phyloP scores from a whole-genome alignment of 1,284 basidiomycete genomes.

The Apiotrichum montevideense region DNA sequence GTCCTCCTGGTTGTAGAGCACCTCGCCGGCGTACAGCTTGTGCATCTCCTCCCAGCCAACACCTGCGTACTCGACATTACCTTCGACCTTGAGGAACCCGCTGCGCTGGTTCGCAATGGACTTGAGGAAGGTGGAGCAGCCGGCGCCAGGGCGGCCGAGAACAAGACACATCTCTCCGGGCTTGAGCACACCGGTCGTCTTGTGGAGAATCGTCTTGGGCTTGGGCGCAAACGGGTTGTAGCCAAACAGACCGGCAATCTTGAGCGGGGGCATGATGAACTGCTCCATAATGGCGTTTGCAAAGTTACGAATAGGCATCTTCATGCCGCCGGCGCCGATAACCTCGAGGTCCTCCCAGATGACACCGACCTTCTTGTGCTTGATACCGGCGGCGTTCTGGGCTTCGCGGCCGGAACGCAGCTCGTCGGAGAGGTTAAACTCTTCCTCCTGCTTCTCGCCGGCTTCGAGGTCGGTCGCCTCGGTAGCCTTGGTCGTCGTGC shows the following conservation, averaged over 20 bases:
- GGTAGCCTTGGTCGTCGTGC: conserved; percentile 22
- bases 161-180: conserved; percentile 58
- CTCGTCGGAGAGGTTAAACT: conserved; percentile 58
- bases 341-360: conserved; percentile 53
- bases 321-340: conserved; percentile 59
- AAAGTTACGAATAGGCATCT: conserved; percentile 59
- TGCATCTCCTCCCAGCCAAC: conserved; percentile 52
- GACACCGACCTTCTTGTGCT: conserved; percentile 72
- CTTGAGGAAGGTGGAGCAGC: conserved; percentile 50
- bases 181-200: conserved; percentile 67
- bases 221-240: conserved; percentile 20
- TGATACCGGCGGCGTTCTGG: conserved; percentile 64
- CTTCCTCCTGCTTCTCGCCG: conserved; percentile 15
- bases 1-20: conserved; percentile 64
- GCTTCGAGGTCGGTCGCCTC: conserved; percentile 13
- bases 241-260: conserved; percentile 18
- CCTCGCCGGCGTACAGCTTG: conserved; percentile 52
- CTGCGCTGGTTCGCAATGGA: conserved; percentile 54
- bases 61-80: conserved; percentile 56
- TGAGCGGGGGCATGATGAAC: conserved; percentile 45
- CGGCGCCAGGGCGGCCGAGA: conserved; percentile 50
- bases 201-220: conserved; percentile 51
- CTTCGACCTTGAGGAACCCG: conserved; percentile 49
- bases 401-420: conserved; percentile 63
- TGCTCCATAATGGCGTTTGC: conserved; percentile 49